Evolutionary conservation across 768 basidiomycete species (phyloP).

Genomic region (Tephrocybe sp.): DNA sequence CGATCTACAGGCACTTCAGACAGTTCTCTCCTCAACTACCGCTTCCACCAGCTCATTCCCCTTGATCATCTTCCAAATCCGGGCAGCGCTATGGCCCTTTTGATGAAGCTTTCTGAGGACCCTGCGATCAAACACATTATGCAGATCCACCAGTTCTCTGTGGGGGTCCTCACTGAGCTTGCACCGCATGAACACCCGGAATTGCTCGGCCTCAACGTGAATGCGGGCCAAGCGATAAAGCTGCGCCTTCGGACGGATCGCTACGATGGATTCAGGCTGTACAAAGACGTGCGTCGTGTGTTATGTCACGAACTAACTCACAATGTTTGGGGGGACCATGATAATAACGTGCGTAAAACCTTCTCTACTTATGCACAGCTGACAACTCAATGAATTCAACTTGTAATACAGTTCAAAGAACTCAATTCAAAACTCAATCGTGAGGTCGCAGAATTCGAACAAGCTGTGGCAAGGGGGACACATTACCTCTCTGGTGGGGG

Average conservation of each 20-base stretch:
- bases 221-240: constrained; percentile 62
- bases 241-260: constrained; percentile 66
- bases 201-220: constrained; percentile 68
- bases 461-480: constrained; percentile 47
- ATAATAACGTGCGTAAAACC: constrained; percentile 59
- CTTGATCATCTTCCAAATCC: constrained; percentile 67
- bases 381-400: neutral
- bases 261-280: constrained; percentile 72
- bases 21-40: constrained; percentile 42
- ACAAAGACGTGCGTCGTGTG: constrained; percentile 62
- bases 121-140: constrained; percentile 71
- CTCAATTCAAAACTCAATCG: constrained; percentile 73
- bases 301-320: constrained; percentile 79
- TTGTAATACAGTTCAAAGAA: constrained; percentile 61
- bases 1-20: constrained; percentile 52
- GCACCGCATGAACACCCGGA: constrained; percentile 76
- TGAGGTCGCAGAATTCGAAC: constrained; percentile 71
- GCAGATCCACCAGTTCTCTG: constrained; percentile 66
- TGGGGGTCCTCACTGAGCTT: constrained; percentile 72
- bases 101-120: constrained; percentile 64
- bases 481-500: constrained; percentile 46
- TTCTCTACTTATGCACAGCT: neutral
- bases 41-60: constrained; percentile 66
- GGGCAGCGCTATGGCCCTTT: constrained; percentile 48
- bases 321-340: constrained; percentile 73